These are phyloP conservation scores for Trametes cinnabarina DNA, from an alignment of 768 basidiomycete species.

Conservation along the genomic window DNA sequence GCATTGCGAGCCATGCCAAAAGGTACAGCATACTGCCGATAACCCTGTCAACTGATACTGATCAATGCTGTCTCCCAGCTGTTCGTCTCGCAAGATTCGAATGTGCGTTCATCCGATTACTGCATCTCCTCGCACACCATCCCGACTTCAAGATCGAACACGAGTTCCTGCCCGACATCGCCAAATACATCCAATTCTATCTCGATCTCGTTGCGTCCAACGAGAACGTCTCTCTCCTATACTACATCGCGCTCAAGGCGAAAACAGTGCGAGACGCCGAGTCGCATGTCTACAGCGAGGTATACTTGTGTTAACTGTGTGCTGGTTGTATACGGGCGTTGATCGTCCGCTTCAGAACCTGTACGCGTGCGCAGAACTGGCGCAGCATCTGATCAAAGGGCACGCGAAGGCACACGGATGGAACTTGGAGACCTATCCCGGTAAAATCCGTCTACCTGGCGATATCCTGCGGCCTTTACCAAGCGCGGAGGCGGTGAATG, in stretches of 20 bases:
- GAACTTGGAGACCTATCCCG: conserved; percentile 77
- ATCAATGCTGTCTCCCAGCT: conserved; percentile 32
- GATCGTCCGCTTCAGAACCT: conserved; percentile 59
- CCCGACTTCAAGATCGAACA: conserved; percentile 78
- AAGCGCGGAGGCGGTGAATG: conserved; percentile 59
- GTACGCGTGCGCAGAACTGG: conserved; percentile 83
- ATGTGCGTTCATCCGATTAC: conserved; percentile 76
- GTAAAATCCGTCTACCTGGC: conserved; percentile 71
- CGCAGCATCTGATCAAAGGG: conserved; percentile 80
- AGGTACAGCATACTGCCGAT: conserved; percentile 31
- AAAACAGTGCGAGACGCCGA: conserved; percentile 87
- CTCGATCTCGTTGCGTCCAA: conserved; percentile 69
- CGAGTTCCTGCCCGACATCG: conserved; percentile 73
- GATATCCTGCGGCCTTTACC: conserved; percentile 80
- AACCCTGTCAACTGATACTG: background rate
- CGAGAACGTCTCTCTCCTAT: conserved; percentile 86
- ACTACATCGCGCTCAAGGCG: conserved; percentile 73
- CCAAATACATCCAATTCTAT: conserved; percentile 91
- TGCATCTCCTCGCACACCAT: conserved; percentile 90
- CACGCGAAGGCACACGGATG: conserved; percentile 65
- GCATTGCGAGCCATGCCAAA: conserved; percentile 46
- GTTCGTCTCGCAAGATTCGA: conserved; percentile 70
- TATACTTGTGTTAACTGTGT: conserved; percentile 28
- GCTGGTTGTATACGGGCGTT: background rate
- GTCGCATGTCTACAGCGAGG: conserved; percentile 67